Evolutionary conservation across 139 green algal genomes (phyloP).

Genomic region (Pedinophyceae sp.): DNA sequence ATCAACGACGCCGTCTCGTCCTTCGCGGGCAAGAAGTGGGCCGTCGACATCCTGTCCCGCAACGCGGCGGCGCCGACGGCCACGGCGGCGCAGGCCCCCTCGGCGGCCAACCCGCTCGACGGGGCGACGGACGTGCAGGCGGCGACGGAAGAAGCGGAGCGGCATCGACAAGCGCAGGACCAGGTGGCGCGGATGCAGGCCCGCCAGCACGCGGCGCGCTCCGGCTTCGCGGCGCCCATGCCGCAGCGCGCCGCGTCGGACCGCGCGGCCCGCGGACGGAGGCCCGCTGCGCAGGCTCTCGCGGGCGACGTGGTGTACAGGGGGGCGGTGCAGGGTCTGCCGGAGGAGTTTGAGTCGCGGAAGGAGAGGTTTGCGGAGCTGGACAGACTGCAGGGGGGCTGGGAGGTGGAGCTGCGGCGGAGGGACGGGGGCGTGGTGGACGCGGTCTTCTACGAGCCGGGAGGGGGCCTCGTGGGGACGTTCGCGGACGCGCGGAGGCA

Average conservation of each 20-base stretch:
- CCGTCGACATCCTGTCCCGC: constrained; percentile 6
- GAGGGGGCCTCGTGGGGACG: constrained; percentile 34
- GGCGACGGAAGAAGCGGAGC: constrained; percentile 17
- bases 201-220: no score
- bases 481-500: constrained; percentile 46
- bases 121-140: no score
- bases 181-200: no score
- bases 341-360: constrained; percentile 49
- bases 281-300: no score
- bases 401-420: constrained; percentile 55
- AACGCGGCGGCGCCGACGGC: neutral
- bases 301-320: constrained; percentile 35
- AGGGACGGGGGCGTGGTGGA: constrained; percentile 41
- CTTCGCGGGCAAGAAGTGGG: constrained; percentile 11
- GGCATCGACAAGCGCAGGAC: constrained; percentile 3
- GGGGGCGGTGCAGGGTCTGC: constrained; percentile 43
- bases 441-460: constrained; percentile 61
- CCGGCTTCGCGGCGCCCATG: no score
- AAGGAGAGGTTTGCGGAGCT: constrained; percentile 71
- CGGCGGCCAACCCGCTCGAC: no score
- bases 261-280: no score
- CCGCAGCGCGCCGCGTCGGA: no score
- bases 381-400: constrained; percentile 62
- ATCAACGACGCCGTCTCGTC: constrained; percentile 22
- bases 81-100: no score